phyloP scores from a whole-genome alignment of 2,329 filamentous ascomycete species.

The Neonectria hederae region DNA sequence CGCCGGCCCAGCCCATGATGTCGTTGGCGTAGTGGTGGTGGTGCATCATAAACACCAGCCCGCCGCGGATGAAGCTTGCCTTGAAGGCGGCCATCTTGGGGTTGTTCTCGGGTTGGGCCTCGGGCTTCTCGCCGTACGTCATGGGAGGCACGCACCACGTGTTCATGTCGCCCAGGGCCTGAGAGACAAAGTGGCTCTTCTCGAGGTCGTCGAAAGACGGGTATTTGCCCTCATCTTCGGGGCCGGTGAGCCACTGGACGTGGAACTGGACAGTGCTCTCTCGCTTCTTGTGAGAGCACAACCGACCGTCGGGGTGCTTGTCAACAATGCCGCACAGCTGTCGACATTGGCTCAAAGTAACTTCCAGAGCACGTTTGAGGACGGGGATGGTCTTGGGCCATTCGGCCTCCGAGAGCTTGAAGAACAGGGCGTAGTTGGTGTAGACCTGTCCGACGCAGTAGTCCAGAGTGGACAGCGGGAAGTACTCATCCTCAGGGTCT shows the following conservation, averaged over 20 bases:
- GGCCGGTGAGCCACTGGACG: constrained; percentile 48
- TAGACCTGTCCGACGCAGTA: constrained; percentile 46
- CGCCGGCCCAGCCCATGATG: constrained; percentile 51
- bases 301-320: constrained; percentile 45
- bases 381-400: constrained; percentile 39
- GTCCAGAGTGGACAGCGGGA: constrained; percentile 50
- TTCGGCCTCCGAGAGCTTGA: constrained; percentile 45
- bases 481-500: constrained; percentile 47
- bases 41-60: constrained; percentile 52
- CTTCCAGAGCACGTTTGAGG: constrained; percentile 49
- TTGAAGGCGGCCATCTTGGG: constrained; percentile 50
- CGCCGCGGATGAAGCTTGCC: constrained; percentile 52
- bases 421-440: constrained; percentile 52
- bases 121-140: constrained; percentile 50
- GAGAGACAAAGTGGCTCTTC: constrained; percentile 44
- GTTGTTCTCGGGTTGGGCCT: constrained; percentile 45
- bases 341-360: constrained; percentile 48
- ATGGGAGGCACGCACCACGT: constrained; percentile 48
- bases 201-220: constrained; percentile 51
- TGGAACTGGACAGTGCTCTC: constrained; percentile 46
- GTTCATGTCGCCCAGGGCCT: constrained; percentile 44
- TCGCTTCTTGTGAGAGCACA: constrained; percentile 48
- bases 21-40: constrained; percentile 54
- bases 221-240: constrained; percentile 36
- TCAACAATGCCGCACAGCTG: constrained; percentile 52